Percentiles rank a stretch among this genome's conserved stretches.
phyloP scores from a whole-genome alignment of 2,329 filamentous ascomycete species.

The Pseudocercospora musae region DNA sequence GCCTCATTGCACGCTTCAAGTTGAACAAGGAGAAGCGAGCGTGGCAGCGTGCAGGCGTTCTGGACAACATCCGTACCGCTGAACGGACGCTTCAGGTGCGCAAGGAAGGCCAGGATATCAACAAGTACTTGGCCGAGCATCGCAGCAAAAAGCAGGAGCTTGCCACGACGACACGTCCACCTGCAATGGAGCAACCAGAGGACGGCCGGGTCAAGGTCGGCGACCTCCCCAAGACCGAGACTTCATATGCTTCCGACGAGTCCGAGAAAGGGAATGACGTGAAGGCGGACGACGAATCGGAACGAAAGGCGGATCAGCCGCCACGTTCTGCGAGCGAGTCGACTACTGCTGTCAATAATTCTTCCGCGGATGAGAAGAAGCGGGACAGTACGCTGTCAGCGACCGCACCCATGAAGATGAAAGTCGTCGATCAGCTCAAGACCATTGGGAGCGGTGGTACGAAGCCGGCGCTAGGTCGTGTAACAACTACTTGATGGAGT shows the following conservation, averaged over 20 bases:
- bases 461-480: conserved; percentile 2
- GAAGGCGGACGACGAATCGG: not conserved
- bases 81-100: conserved; percentile 27
- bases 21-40: conserved; percentile 26
- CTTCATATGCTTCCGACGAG: not conserved
- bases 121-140: conserved; percentile 28
- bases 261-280: not conserved
- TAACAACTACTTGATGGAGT: conserved; percentile 4
- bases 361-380: not conserved
- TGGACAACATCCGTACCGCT: conserved; percentile 35
- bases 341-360: not conserved
- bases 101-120: conserved; percentile 30
- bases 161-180: conserved; percentile 29
- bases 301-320: not conserved
- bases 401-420: conserved; percentile 4
- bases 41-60: conserved; percentile 33
- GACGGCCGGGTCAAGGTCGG: not conserved
- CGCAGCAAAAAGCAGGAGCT: conserved; percentile 26
- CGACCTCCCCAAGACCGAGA: conserved; percentile 1
- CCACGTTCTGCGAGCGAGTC: not conserved
- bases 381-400: not conserved
- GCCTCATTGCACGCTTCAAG: conserved; percentile 24
- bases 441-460: not conserved
- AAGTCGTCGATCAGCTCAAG: not conserved
- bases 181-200: conserved; percentile 28